phyloP scores from a whole-genome alignment of 1,284 basidiomycete genomes.

The Sparassis latifolia region DNA sequence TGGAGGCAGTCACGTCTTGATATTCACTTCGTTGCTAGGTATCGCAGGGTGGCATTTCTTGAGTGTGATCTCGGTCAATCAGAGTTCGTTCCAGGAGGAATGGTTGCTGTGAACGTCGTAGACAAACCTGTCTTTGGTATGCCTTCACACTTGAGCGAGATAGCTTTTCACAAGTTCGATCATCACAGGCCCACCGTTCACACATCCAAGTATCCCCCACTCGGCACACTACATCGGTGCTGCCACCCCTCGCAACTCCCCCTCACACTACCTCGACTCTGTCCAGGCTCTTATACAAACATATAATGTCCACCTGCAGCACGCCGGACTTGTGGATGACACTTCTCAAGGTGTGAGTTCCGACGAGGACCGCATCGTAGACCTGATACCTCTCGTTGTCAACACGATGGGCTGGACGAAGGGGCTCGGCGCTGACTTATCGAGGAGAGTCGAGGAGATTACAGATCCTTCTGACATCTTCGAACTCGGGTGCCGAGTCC shows the following conservation, averaged over 20 bases:
- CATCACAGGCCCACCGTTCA: conserved; percentile 72
- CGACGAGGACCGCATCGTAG: conserved; percentile 34
- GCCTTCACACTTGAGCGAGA: no score
- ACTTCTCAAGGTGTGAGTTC: conserved; percentile 6
- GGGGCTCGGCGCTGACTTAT: conserved; percentile 85
- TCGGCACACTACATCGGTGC: conserved; percentile 84
- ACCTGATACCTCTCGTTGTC: conserved; percentile 78
- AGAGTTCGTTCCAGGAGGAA: conserved; percentile 86
- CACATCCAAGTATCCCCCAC: conserved; percentile 68
- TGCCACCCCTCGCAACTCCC: conserved; percentile 72
- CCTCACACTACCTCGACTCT: conserved; percentile 72
- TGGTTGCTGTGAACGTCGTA: conserved; percentile 77
- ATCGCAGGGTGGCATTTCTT: conserved; percentile 76
- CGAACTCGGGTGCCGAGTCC: conserved; percentile 34
- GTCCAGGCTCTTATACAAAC: conserved; percentile 64
- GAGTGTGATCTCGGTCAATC: conserved; percentile 94
- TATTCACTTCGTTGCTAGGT: conserved; percentile 34
- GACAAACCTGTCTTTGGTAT: conserved; percentile 65
- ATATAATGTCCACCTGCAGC: conserved; percentile 69
- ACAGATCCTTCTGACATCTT: conserved; percentile 64
- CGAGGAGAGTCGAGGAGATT: conserved; percentile 61
- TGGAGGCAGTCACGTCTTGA: background rate
- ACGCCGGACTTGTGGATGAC: conserved; percentile 27
- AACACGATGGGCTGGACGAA: conserved; percentile 98
- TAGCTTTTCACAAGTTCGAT: no score